phyloP scores from a whole-genome alignment of 208 protist species.

The Plasmodiophora brassicae region DNA sequence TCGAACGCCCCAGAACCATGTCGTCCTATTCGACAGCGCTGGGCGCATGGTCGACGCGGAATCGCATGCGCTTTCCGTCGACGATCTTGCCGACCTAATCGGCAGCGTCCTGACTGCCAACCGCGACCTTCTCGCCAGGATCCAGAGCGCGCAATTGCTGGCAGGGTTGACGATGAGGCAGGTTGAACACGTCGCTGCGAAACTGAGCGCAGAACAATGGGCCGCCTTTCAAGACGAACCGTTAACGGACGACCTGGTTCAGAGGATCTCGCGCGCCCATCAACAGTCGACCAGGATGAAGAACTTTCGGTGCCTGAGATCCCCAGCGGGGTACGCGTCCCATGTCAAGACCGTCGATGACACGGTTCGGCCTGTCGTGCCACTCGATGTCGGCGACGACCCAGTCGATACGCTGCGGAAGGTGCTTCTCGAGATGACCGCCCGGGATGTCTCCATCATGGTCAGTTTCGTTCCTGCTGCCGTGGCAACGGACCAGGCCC shows the following conservation, averaged over 20 bases:
- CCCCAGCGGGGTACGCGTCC: background rate
- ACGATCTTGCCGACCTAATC: background rate
- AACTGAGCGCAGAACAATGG: background rate
- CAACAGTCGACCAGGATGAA: background rate
- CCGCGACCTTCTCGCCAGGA: background rate
- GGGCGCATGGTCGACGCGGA: background rate
- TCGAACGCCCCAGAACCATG: background rate
- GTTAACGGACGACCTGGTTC: background rate
- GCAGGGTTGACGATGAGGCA: background rate
- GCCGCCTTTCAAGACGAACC: background rate
- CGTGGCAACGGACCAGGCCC: too few relatives aligned
- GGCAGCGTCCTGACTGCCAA: background rate
- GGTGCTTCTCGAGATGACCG: constrained; percentile 19
- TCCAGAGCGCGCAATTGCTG: background rate
- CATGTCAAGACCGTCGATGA: background rate
- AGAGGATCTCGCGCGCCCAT: background rate
- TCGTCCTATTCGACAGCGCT: background rate
- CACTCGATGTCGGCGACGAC: background rate
- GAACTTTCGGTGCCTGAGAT: background rate
- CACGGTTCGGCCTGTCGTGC: background rate
- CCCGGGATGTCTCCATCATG: background rate
- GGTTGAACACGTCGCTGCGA: background rate
- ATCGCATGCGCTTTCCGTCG: background rate
- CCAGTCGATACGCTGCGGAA: background rate
- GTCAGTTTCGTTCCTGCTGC: background rate